Base-by-base conservation (phyloP, 1,284 basidiomycete species). In the Lentinula novae-zelandiae region DNA sequence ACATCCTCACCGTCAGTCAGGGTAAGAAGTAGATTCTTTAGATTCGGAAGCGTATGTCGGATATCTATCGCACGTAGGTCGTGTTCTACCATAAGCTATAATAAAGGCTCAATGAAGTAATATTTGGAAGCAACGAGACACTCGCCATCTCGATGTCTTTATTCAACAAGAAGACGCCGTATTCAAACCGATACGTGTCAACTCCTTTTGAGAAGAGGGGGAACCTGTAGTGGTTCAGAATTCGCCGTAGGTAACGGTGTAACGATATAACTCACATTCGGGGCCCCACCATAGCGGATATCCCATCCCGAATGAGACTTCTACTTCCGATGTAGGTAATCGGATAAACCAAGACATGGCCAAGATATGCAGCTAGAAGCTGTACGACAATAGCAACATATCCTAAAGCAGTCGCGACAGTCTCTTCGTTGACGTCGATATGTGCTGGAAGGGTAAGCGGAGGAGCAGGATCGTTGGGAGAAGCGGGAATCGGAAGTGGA, bases 121-220 rank as follows among this genome's bases (percentile, higher is more conserved):
- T 46, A 7, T 10, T 42, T 42, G 59, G 58, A 61, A 10, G 52
- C 62, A 31, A 56, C 51, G 58, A 40, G 39, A 17, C 22, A 67
- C 84, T 67, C 67, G 95, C 94, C 82, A 95, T 81, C 76, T 99
- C 96, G 65, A 99, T 95, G 72, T 99, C 82, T 76, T 99, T 99
- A 79, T 99, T 99, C 42, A 99, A 79, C 53, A 99, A 76, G 72
- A 97, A 99, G 3, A 98, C 95, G 8, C 90, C 97, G 75, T 99
- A 99, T 72, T 99, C 96, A 72, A 97, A 99, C 33, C 97, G 83
- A 75, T 98, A 98, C 46, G 89, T 88, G 72, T 99, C 97, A 60
- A 98, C 95, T 9, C 95, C 95, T 73, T 87, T 93, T 0, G 92
- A 90, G 71, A 95, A 98, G 39, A 99, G 78, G 9, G 96, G 96